Conservation (phyloP, 768 basidiomycete genomes). For the Amanita exitialis region DNA sequence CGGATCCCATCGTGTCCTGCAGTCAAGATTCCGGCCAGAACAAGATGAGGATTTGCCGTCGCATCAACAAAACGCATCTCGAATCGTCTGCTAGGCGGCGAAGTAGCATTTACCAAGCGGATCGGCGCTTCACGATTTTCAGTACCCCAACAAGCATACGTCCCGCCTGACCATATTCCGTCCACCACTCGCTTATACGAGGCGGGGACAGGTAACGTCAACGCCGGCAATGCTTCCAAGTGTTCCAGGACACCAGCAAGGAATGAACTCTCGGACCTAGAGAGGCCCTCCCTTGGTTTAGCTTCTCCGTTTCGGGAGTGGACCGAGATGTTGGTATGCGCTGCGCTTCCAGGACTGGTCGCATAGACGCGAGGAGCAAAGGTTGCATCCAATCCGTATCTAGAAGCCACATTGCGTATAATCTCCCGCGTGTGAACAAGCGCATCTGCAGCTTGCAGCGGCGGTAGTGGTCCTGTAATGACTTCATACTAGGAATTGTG, state of each 20-base stretch:
- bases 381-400: slow-evolving; percentile 56
- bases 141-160: slow-evolving; percentile 57
- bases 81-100: slow-evolving; percentile 45
- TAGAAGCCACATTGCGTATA: slow-evolving; percentile 52
- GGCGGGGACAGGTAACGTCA: slow-evolving; percentile 46
- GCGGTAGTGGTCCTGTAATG: slow-evolving; percentile 55
- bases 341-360: slow-evolving; percentile 40
- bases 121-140: slow-evolving; percentile 62
- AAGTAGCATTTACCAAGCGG: slow-evolving; percentile 41
- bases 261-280: slow-evolving; percentile 44
- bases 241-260: slow-evolving; percentile 48
- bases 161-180: slow-evolving; percentile 64
- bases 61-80: slow-evolving; percentile 56
- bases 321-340: slow-evolving; percentile 61
- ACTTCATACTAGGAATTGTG: slow-evolving; percentile 44
- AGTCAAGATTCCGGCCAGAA: slow-evolving; percentile 43
- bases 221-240: slow-evolving; percentile 44
- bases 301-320: slow-evolving; percentile 22
- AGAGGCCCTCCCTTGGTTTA: slow-evolving; percentile 21
- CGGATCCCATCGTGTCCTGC: slow-evolving; percentile 45
- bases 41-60: slow-evolving; percentile 54
- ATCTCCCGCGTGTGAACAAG: slow-evolving; percentile 59
- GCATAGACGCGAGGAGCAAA: slow-evolving; percentile 46
- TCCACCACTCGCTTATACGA: slow-evolving; percentile 61
- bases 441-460: slow-evolving; percentile 59